Evolutionary conservation across 257 asterid genomes (phyloP).

Genomic region (Jacaranda copaia): DNA sequence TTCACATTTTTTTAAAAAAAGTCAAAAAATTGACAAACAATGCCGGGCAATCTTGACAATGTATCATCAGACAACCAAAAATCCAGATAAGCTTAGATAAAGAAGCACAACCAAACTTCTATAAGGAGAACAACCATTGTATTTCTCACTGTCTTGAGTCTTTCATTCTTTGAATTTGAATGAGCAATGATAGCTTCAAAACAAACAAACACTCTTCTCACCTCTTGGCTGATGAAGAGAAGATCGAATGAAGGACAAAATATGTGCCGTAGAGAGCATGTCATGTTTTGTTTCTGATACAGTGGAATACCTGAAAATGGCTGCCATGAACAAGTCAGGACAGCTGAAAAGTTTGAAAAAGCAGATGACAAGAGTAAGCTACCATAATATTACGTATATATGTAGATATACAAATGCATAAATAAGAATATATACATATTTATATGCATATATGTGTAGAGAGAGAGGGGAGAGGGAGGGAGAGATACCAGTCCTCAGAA

Average conservation of each 20-base stretch:
- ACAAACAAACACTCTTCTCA: constrained; percentile 36
- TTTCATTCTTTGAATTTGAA: constrained; percentile 12
- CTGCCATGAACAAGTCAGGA: constrained; percentile 65
- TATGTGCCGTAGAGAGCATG: constrained; percentile 40
- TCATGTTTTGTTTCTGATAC: constrained; percentile 42
- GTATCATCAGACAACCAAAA: neutral
- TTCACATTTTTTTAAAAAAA: too few species aligned
- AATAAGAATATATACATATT: neutral
- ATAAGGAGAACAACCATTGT: neutral
- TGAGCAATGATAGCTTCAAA: constrained; percentile 15
- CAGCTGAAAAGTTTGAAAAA: constrained; percentile 37
- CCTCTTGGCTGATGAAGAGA: constrained; percentile 69
- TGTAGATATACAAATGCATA: neutral
- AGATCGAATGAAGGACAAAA: constrained; percentile 62
- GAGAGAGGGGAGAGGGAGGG: neutral
- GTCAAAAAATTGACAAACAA: too few species aligned
- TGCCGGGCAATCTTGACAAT: too few species aligned
- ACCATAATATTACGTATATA: constrained; percentile 18
- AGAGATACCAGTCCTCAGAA: neutral
- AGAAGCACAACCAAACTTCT: constrained; percentile 9
- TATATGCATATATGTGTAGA: neutral
- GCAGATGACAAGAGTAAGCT: constrained; percentile 24
- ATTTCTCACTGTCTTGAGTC: neutral
- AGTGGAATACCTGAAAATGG: constrained; percentile 81
- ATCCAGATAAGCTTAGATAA: constrained; percentile 3